A percentile compares a stretch with the other conserved stretches of the same genome.
Evolutionary conservation across 192 early-diverging fungal genomes (phyloP).

Genomic region (Chytriomyces sp.): DNA sequence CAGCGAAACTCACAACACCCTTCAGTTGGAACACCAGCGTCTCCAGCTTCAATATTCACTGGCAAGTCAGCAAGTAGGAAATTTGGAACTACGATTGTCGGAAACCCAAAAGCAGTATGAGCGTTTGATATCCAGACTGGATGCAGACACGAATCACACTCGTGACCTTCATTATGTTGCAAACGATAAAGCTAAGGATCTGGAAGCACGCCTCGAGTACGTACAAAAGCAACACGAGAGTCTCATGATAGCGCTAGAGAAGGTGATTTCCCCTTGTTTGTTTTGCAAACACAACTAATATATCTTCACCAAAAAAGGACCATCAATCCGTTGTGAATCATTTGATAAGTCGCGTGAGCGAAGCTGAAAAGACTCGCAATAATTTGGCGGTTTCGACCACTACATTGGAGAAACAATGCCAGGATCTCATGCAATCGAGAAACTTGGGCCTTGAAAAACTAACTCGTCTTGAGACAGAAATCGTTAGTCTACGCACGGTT

Average conservation of each 20-base stretch:
- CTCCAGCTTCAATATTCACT: not conserved
- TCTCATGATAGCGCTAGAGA: not conserved
- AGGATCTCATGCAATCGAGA: not conserved
- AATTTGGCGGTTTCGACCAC: not conserved
- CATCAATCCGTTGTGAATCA: not conserved
- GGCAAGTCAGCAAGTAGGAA: not conserved
- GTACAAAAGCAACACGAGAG: conserved; percentile 3
- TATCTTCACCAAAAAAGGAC: no score
- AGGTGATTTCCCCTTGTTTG: no score
- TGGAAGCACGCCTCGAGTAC: not conserved
- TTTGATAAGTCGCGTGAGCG: not conserved
- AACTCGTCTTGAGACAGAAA: not conserved
- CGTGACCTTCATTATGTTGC: not conserved
- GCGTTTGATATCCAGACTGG: not conserved
- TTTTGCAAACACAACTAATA: no score
- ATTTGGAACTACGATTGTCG: not conserved
- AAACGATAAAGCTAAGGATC: not conserved
- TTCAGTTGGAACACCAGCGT: not conserved
- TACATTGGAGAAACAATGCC: not conserved
- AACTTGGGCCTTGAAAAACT: not conserved
- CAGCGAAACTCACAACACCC: not conserved
- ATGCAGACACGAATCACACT: no score
- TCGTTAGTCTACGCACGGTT: not conserved
- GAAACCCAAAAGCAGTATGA: conserved; percentile 8
- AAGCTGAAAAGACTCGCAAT: not conserved